These are phyloP conservation scores for Plasmodium vivax DNA, from an alignment of 169 alveolate species.

Conservation along the genomic window DNA sequence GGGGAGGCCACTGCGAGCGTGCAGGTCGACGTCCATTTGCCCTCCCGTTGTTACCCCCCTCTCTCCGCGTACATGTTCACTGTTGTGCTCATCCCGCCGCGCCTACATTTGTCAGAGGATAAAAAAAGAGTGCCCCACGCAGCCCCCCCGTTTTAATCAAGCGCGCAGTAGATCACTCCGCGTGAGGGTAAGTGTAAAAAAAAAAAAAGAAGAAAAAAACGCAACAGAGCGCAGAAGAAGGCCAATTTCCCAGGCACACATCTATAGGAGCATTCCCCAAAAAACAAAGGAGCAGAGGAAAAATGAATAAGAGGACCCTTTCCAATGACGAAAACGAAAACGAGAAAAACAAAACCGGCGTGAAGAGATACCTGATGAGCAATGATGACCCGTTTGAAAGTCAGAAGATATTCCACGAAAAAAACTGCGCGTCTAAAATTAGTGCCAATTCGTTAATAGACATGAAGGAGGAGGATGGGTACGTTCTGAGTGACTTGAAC, in stretches of 20 bases:
- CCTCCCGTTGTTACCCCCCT: too few relatives aligned
- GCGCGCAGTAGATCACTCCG: background rate
- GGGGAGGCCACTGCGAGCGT: background rate
- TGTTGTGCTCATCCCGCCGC: background rate
- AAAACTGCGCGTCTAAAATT: conserved; percentile 8
- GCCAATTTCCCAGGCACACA: background rate
- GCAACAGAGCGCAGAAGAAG: background rate
- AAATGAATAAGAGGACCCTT: conserved; percentile 63
- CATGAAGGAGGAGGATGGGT: conserved; percentile 11
- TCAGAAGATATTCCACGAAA: conserved; percentile 28
- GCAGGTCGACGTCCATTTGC: too few relatives aligned
- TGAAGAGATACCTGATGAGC: conserved; percentile 57
- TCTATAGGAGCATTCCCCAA: background rate
- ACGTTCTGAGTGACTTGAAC: background rate
- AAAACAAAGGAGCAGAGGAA: background rate
- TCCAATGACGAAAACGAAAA: conserved; percentile 30
- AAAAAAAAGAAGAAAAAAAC: background rate
- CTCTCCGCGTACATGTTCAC: too few relatives aligned
- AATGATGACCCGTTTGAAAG: conserved; percentile 47
- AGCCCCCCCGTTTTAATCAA: background rate
- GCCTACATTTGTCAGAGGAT: background rate
- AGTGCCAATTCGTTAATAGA: conserved; percentile 9
- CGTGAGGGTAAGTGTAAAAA: background rate
- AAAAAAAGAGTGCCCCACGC: background rate
- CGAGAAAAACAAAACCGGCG: conserved; percentile 58